A percentile compares a stretch with the other conserved stretches of the same genome.
Evolutionary conservation across 768 basidiomycete species (phyloP).

Genomic region (Strobilomyces dryophilus): DNA sequence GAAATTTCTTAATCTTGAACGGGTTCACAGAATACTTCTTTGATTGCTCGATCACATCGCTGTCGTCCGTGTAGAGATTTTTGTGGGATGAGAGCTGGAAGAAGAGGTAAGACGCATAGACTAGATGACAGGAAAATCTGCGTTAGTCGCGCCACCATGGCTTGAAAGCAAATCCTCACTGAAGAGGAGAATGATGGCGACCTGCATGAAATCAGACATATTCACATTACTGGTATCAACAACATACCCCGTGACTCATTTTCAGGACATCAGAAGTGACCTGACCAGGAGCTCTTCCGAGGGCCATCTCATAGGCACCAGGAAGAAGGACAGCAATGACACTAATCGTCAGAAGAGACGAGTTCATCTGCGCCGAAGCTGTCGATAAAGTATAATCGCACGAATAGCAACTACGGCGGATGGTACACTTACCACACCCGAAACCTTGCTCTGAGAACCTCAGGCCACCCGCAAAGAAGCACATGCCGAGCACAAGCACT

Average conservation of each 20-base stretch:
- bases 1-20: slow-evolving; percentile 22
- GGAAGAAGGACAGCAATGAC: slow-evolving; percentile 78
- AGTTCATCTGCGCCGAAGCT: slow-evolving; percentile 73
- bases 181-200: slow-evolving; percentile 72
- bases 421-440: slow-evolving; percentile 51
- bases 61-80: slow-evolving; percentile 54
- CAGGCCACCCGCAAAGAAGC: slow-evolving; percentile 79
- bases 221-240: background rate
- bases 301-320: slow-evolving; percentile 68
- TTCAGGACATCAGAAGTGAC: slow-evolving; percentile 48
- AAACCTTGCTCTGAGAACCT: slow-evolving; percentile 78
- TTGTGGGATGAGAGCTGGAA: slow-evolving; percentile 82
- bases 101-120: slow-evolving; percentile 69
- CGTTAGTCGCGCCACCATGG: background rate
- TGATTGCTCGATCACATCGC: slow-evolving; percentile 36
- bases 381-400: background rate
- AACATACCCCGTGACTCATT: slow-evolving; percentile 73
- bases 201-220: slow-evolving; percentile 36
- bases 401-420: background rate
- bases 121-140: slow-evolving; percentile 32
- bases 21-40: slow-evolving; percentile 42
- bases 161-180: slow-evolving; percentile 41
- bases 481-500: slow-evolving; percentile 85
- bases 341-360: slow-evolving; percentile 68
- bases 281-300: slow-evolving; percentile 27